Conservation (phyloP, 1,139 yeast genomes). For the Diutina scorzettiae region DNA sequence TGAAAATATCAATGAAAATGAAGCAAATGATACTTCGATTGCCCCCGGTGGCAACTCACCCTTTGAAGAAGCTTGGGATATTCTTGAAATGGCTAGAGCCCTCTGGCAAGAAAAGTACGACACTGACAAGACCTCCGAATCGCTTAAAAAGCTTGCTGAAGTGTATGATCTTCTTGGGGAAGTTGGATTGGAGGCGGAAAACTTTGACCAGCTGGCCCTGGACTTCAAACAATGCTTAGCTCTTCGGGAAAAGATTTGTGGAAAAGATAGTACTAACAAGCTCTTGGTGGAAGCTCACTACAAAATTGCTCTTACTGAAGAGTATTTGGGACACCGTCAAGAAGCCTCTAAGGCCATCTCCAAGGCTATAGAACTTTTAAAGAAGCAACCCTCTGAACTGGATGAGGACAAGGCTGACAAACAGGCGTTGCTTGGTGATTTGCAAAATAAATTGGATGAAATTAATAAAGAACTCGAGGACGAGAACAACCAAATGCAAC, state of each 20-base stretch:
- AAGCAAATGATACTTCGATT: constrained; percentile 9
- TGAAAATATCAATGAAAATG: constrained; percentile 30
- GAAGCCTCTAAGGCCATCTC: constrained; percentile 53
- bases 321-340: constrained; percentile 48
- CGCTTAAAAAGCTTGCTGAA: constrained; percentile 52
- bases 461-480: constrained; percentile 40
- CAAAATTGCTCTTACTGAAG: constrained; percentile 70
- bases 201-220: constrained; percentile 61
- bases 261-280: constrained; percentile 34
- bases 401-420: constrained; percentile 27
- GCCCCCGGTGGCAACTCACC: constrained; percentile 1
- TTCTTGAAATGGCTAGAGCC: constrained; percentile 5
- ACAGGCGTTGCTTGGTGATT: constrained; percentile 39
- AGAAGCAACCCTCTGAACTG: constrained; percentile 13
- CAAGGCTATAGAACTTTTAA: constrained; percentile 20
- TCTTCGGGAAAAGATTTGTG: constrained; percentile 39
- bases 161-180: constrained; percentile 79
- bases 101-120: constrained; percentile 3
- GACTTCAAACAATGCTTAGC: constrained; percentile 52
- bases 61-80: constrained; percentile 6
- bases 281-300: constrained; percentile 71
- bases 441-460: constrained; percentile 39
- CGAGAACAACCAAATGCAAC: constrained; percentile 41
- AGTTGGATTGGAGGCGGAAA: constrained; percentile 76
- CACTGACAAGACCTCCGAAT: constrained; percentile 17